Conservation (phyloP, 768 basidiomycete genomes). For the Suillus americanus region DNA sequence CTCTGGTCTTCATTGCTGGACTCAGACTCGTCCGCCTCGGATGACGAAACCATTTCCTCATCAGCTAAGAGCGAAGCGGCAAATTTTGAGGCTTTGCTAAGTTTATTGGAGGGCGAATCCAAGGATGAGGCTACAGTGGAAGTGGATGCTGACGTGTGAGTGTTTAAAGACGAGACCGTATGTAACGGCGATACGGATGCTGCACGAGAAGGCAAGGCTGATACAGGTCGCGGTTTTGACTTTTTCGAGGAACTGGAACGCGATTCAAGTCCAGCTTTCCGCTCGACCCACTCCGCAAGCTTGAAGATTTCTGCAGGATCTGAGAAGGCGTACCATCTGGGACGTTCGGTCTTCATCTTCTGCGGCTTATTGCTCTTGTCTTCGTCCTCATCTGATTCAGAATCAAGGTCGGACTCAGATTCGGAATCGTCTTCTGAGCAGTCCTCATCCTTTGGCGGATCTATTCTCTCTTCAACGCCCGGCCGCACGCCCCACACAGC, state of each 20-base stretch:
- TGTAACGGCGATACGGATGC: not conserved
- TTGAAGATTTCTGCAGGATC: conserved; percentile 63
- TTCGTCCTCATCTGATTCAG: conserved; percentile 30
- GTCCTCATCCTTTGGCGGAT: conserved; percentile 18
- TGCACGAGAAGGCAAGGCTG: not conserved
- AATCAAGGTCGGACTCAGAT: conserved; percentile 21
- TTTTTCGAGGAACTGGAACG: not conserved
- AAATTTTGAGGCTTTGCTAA: not conserved
- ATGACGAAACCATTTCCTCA: conserved; percentile 9
- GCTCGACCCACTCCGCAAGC: conserved; percentile 63
- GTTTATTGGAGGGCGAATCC: not conserved
- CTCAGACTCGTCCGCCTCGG: not conserved
- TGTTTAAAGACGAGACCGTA: not conserved
- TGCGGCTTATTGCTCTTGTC: conserved; percentile 34
- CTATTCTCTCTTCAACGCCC: conserved; percentile 20
- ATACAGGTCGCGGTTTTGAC: not conserved
- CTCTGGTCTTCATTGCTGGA: conserved; percentile 6
- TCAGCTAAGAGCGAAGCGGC: not conserved
- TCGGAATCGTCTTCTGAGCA: conserved; percentile 24
- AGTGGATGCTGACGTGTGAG: not conserved
- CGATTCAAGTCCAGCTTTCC: conserved; percentile 42
- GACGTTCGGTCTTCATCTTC: not conserved
- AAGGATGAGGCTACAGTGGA: not conserved
- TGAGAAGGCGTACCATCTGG: conserved; percentile 75
- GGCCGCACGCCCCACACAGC: conserved; percentile 69